A percentile compares a stretch with the other conserved stretches of the same genome.
Evolutionary conservation across 331 rosid genomes (phyloP).

Genomic region (Dryas integrifolia): DNA sequence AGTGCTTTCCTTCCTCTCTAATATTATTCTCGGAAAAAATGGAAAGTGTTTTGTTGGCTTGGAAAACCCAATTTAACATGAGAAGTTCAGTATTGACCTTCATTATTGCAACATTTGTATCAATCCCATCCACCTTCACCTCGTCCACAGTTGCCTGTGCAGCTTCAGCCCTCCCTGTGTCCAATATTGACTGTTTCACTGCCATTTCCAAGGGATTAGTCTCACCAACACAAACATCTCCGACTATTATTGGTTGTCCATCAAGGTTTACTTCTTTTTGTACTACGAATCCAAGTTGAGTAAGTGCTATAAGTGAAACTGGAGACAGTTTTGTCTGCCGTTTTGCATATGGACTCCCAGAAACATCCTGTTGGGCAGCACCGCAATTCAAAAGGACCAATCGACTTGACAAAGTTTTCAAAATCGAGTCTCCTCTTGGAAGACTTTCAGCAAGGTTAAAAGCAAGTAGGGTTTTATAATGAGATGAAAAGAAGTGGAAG

Average conservation of each 20-base stretch:
- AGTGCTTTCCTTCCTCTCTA: background rate
- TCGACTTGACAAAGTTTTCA: conserved; percentile 65
- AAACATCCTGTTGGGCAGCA: conserved; percentile 44
- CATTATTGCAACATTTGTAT: conserved; percentile 90
- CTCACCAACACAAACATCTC: conserved; percentile 79
- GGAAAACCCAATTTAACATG: conserved; percentile 8
- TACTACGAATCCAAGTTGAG: conserved; percentile 56
- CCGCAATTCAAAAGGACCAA: conserved; percentile 43
- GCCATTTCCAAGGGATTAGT: conserved; percentile 67
- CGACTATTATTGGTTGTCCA: conserved; percentile 37
- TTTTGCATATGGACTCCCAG: conserved; percentile 46
- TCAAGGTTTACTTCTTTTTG: conserved; percentile 35
- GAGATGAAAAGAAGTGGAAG: conserved; percentile 53
- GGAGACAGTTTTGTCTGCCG: conserved; percentile 45
- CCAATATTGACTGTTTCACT: conserved; percentile 61
- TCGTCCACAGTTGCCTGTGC: conserved; percentile 87
- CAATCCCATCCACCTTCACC: conserved; percentile 96
- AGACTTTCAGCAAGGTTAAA: conserved; percentile 87
- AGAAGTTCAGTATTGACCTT: conserved; percentile 53
- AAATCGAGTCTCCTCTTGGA: conserved; percentile 79
- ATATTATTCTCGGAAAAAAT: conserved; percentile 10
- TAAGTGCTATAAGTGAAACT: conserved; percentile 59
- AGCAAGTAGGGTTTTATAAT: conserved; percentile 68
- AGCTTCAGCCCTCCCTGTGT: conserved; percentile 80
- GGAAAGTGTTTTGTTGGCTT: conserved; percentile 14